Evolutionary conservation across 1,139 yeast species (phyloP), one percentile per base, ranked within the genome.

Genomic region (Hanseniaspora gamundiae): DNA sequence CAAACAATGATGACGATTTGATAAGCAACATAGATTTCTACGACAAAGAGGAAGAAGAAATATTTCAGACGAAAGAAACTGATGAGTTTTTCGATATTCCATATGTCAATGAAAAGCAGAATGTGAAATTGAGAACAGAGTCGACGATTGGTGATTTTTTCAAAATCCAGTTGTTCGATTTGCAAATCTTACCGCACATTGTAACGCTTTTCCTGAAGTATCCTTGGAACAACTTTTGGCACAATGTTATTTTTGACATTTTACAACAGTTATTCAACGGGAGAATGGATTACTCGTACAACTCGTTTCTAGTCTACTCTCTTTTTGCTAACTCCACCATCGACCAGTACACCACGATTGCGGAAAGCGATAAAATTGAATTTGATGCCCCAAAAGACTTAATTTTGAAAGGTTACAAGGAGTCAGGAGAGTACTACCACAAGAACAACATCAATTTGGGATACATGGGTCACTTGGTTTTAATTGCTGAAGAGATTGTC

Each of bases 211-310:
- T 91, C 60, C 83, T 88, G 72, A 73, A 74, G 54, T 91, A 87
- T 63, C 98, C 98, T 4, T 91, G 99, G 98, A 91, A 91, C 64
- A 91, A 91, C 61, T 91, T 91, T 59, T 71, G 94, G 65, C 99
- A 91, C 65, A 91, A 91, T 58, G 98, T 93, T 46, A 96, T 91
- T 8, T 91, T 91, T 66, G 99, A 91, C 63, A 85, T 91, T 52
- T 94, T 91, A 35, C 99, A 93, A 64, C 99, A 91, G 63, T 82
- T 91, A 13, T 73, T 91, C 59, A 88, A 87, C 62, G 98, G 97
- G 1, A 84, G 95, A 17, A 85, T 91, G 88, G 94, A 87, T 51
- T 82, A 85, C 55, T 84, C 86, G 1, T 91, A 82, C 68, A 91
- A 91, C 66, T 81, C 84, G 55, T 88, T 80, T 57, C 65, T 91